Conservation (phyloP, 23 red algal species). For the Chondrus crispus region DNA sequence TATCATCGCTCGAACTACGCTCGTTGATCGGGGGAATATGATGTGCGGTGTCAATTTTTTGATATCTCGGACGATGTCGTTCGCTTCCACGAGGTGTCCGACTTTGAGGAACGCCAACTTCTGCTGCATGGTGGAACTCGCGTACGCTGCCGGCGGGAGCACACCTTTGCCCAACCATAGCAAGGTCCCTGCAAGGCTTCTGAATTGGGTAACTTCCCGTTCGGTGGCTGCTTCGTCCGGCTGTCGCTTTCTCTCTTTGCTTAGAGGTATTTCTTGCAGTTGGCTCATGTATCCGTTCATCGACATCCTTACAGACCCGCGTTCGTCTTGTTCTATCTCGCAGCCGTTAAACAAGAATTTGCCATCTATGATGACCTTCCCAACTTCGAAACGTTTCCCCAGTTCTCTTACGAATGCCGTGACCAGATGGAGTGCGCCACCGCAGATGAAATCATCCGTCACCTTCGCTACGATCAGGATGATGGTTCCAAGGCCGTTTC, state of each 20-base stretch:
- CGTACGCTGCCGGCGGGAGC: constrained; percentile 9
- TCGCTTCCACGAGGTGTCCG: not conserved
- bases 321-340: not conserved
- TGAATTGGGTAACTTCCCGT: not conserved
- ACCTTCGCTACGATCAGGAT: not conserved
- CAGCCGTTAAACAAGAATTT: not conserved
- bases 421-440: not conserved
- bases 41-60: not conserved
- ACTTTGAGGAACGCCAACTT: not conserved
- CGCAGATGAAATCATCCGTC: not conserved
- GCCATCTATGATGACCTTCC: constrained; percentile 12
- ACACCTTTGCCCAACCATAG: not conserved
- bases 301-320: not conserved
- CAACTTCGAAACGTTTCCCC: not conserved
- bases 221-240: not conserved
- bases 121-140: constrained; percentile 16
- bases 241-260: not conserved
- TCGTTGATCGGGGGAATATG: not conserved
- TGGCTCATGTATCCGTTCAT: not conserved
- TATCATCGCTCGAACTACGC: not conserved
- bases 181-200: not conserved
- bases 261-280: not conserved
- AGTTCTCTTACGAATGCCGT: not conserved
- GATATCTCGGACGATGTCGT: not conserved
- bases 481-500: not conserved